Base-by-base conservation (phyloP, 495 filamentous ascomycete genomes). In the Penicillium atrosanguineum region DNA sequence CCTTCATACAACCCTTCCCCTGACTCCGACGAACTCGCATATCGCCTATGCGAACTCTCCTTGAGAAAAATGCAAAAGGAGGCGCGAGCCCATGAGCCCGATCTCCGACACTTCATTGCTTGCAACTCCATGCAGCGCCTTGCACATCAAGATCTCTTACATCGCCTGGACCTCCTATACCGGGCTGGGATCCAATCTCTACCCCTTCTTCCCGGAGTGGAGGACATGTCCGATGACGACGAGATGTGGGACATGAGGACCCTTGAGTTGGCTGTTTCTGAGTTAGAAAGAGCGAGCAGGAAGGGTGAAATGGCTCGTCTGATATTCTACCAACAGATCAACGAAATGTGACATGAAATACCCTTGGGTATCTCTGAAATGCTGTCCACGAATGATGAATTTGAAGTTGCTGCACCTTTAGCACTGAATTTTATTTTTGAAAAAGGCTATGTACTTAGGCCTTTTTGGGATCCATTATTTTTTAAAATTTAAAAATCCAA, bases 31-130 rank as follows among this genome's bases (percentile, higher is more conserved):
- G 56, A 58, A 23, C 52, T 66, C 16, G 60, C 63, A 23, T 63
- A 61, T 45, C 55, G 61, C 43, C 52, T 66, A 16, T 66, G 59
- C 25, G 55, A 64, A 23, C 52, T 66, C 3, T 66, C 63, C 0
- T 39, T 66, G n/a, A 50, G 59, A 46, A 66, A 66, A 34, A 66
- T 66, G 11, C 55, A 60, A 43, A 61, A 64, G 45, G 60, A 66
- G 25, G 63, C 63, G 1, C 50, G 52, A 21, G 54, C 60, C 7
- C 44, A 51, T 8, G 63, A 64, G 28, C 63, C 63, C 11, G 61
- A 66, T 42, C 34, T 66, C 14, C 40, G 63, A 8, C 63, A 61
- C 34, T 55, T 66, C 1, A 48, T 66, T 4, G 63, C 60, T 3
- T 63, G 57, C 16, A 54, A 52, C 18, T 56, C 63, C 19, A 63